A percentile compares a stretch with the other conserved stretches of the same genome.
phyloP scores from a whole-genome alignment of 2,329 filamentous ascomycete species.

The Periconia digitata region DNA sequence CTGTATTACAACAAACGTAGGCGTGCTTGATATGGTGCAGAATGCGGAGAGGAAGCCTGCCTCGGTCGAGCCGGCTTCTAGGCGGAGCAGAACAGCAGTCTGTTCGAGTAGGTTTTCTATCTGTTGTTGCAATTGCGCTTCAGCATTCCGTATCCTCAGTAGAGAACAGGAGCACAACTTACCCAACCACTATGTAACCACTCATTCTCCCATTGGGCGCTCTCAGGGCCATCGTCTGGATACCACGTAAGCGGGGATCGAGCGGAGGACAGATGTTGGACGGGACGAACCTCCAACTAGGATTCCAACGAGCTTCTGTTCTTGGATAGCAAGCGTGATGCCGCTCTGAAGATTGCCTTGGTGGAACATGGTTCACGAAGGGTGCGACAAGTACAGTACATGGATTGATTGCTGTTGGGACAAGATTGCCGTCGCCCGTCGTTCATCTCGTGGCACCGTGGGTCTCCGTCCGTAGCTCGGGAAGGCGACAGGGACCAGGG shows the following conservation, averaged over 20 bases:
- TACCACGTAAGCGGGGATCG: constrained; percentile 1
- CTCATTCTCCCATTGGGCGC: constrained; percentile 70
- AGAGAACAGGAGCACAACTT: constrained; percentile 6
- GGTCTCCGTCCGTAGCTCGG: no score
- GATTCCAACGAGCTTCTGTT: constrained; percentile 78
- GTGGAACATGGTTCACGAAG: constrained; percentile 69
- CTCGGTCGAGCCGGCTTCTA: constrained; percentile 74
- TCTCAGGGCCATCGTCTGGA: constrained; percentile 71
- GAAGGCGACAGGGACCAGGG: no score
- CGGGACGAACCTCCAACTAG: constrained; percentile 70
- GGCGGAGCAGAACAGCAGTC: constrained; percentile 69
- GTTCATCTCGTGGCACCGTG: not conserved
- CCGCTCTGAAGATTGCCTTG: constrained; percentile 77
- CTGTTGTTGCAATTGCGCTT: constrained; percentile 24
- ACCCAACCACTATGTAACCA: constrained; percentile 55
- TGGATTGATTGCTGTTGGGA: constrained; percentile 12
- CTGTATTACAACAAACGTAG: constrained; percentile 78
- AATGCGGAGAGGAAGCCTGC: constrained; percentile 80
- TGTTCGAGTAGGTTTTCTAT: constrained; percentile 55
- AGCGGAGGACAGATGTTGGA: not conserved
- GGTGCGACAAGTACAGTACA: constrained; percentile 4
- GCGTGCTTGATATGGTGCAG: constrained; percentile 76
- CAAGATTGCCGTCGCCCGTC: not conserved
- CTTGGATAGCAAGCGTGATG: constrained; percentile 72
- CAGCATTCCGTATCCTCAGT: not conserved